phyloP scores from a whole-genome alignment of 306 rosid genomes.

The Malus fusca region DNA sequence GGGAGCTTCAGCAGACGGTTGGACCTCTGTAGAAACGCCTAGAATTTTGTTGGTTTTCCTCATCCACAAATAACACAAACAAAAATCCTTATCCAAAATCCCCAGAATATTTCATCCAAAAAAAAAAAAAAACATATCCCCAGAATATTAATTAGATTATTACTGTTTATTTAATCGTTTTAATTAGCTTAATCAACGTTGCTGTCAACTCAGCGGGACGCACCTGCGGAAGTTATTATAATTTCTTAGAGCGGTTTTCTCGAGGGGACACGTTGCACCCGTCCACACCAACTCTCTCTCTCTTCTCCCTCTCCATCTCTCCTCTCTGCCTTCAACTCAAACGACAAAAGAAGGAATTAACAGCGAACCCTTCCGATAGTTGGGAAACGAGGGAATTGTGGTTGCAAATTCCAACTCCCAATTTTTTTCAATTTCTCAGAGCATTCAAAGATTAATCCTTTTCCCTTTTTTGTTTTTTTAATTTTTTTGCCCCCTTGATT shows the following conservation, averaged over 20 bases:
- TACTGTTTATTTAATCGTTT: neutral
- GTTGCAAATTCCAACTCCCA: neutral
- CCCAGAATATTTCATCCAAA: neutral
- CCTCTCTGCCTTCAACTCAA: neutral
- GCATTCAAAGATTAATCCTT: neutral
- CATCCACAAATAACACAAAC: neutral
- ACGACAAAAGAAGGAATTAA: neutral
- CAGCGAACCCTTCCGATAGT: neutral
- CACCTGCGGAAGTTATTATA: neutral
- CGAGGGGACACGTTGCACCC: slow-evolving; percentile 11
- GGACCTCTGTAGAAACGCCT: neutral
- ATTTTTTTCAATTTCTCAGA: neutral
- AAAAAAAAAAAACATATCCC: neutral
- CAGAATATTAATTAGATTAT: neutral
- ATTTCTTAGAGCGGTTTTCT: neutral
- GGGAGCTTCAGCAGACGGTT: neutral
- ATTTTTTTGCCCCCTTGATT: neutral
- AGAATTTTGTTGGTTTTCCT: neutral
- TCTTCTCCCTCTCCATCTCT: neutral
- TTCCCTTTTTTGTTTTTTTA: neutral
- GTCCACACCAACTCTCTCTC: neutral
- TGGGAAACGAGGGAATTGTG: slow-evolving; percentile 18
- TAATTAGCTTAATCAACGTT: neutral
- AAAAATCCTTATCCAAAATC: neutral
- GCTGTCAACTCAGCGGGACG: neutral